Evolutionary conservation across 192 early-diverging fungal species (phyloP).

Genomic region (Coemansia aciculifera): DNA sequence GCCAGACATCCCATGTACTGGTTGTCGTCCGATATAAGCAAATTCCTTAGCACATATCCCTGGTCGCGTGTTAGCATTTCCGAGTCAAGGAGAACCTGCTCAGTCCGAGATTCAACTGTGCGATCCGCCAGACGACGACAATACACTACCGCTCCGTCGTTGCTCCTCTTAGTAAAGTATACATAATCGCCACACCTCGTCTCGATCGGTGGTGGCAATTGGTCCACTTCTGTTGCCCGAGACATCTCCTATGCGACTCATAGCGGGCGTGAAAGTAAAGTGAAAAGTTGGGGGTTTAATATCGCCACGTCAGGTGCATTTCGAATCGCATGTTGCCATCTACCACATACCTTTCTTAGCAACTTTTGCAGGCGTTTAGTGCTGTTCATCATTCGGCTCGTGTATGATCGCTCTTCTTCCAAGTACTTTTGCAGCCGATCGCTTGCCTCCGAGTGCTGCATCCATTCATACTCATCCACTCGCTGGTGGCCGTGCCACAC

Average conservation of each 20-base stretch:
- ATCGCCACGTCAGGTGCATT: not conserved
- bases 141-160: slow-evolving; percentile 24
- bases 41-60: slow-evolving; percentile 28
- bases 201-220: slow-evolving; percentile 45
- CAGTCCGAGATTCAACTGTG: not conserved
- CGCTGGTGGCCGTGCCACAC: slow-evolving; percentile 37
- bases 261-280: not conserved
- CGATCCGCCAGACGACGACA: slow-evolving; percentile 21
- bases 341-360: slow-evolving; percentile 19
- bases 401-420: slow-evolving; percentile 34
- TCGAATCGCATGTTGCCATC: not conserved
- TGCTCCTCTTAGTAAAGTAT: slow-evolving; percentile 22
- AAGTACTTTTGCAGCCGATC: slow-evolving; percentile 28
- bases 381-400: slow-evolving; percentile 15
- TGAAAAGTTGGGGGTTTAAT: not conserved
- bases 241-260: slow-evolving; percentile 23
- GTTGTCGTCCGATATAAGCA: slow-evolving; percentile 47
- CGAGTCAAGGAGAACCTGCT: slow-evolving; percentile 44
- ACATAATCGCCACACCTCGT: slow-evolving; percentile 37
- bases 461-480: slow-evolving; percentile 48
- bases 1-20: slow-evolving; percentile 32
- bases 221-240: slow-evolving; percentile 38
- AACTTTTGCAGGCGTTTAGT: slow-evolving; percentile 24
- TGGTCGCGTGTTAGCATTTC: slow-evolving; percentile 6
- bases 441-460: slow-evolving; percentile 30